Conservation (phyloP, 2,329 filamentous ascomycete genomes). For the Fusarium piperis region DNA sequence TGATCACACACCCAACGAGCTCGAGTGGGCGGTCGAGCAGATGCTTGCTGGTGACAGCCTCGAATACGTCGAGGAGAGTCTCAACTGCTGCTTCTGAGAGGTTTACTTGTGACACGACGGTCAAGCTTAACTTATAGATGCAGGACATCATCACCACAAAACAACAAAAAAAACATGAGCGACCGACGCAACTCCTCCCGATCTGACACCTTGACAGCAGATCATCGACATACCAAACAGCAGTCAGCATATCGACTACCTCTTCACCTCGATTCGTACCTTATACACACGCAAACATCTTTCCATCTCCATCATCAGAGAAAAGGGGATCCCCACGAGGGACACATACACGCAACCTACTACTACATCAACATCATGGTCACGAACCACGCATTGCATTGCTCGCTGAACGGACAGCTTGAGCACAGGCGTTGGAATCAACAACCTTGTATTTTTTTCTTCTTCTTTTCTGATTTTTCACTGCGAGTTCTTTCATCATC, state of each 20-base stretch:
- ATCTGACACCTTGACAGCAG: background rate
- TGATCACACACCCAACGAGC: background rate
- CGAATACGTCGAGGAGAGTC: background rate
- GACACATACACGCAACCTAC: background rate
- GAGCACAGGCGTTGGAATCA: background rate
- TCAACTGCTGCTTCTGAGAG: background rate
- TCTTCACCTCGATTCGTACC: background rate
- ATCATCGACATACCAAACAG: background rate
- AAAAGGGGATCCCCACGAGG: background rate
- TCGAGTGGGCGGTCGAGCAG: conserved; percentile 8
- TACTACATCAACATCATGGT: background rate
- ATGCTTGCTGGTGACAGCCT: conserved; percentile 1
- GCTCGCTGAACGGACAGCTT: background rate
- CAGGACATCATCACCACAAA: background rate
- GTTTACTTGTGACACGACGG: background rate
- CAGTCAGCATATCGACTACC: background rate
- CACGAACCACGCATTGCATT: background rate
- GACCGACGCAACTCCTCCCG: background rate
- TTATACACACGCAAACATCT: background rate
- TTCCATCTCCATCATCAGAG: background rate
- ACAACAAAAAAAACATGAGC: background rate
- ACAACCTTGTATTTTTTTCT: background rate
- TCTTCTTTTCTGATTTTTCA: background rate
- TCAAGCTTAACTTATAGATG: background rate
- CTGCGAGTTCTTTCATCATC: background rate